Conservation (phyloP, 306 rosid genomes). For the Senna tora region DNA sequence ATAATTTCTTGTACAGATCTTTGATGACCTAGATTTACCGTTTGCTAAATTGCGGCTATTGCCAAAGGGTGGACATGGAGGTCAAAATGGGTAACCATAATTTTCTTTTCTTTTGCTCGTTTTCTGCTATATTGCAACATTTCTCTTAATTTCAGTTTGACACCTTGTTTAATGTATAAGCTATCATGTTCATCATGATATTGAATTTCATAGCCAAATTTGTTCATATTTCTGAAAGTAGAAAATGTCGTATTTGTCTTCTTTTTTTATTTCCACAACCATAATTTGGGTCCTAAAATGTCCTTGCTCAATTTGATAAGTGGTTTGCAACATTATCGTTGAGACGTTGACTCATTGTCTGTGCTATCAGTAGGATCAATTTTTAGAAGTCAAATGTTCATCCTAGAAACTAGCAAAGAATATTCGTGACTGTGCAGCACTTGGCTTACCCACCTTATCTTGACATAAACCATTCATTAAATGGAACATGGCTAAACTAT, state of each 20-base stretch:
- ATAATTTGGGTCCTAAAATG: conserved; percentile 11
- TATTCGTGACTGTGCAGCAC: conserved; percentile 8
- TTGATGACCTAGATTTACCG: conserved; percentile 93
- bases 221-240: conserved; percentile 7
- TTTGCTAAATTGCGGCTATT: conserved; percentile 80
- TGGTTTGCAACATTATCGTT: background rate
- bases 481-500: conserved; percentile 13
- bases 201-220: conserved; percentile 14
- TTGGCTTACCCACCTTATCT: conserved; percentile 23
- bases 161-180: conserved; percentile 18
- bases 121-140: conserved; percentile 26
- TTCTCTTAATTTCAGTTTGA: conserved; percentile 10
- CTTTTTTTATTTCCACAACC: background rate
- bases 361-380: background rate
- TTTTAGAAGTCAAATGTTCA: background rate
- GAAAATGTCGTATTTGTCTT: conserved; percentile 6
- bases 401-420: background rate
- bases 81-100: conserved; percentile 81
- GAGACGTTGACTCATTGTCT: no score
- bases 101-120: conserved; percentile 19
- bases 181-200: conserved; percentile 1
- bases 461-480: conserved; percentile 4
- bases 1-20: conserved; percentile 59
- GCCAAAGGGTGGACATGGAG: conserved; percentile 99
- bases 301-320: conserved; percentile 11